Evolutionary conservation across 2,329 filamentous ascomycete species (phyloP).

Genomic region (Talaromyces sp.): DNA sequence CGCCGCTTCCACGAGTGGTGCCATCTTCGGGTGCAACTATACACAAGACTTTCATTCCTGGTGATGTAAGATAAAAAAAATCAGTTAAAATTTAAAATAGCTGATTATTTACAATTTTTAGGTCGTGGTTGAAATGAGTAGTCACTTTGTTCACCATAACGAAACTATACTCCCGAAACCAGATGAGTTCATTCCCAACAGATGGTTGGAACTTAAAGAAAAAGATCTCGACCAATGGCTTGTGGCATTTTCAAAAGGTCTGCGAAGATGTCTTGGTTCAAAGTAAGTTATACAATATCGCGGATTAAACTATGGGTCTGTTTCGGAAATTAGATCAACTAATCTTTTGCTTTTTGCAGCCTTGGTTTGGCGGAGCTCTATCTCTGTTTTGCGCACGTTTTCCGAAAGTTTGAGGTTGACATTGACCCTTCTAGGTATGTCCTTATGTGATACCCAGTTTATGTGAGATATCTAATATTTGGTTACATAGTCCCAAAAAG

Average conservation of each 20-base stretch:
- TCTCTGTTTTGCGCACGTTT: conserved; percentile 7
- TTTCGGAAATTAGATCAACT: neutral
- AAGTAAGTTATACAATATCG: conserved; percentile 15
- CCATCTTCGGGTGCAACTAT: conserved; percentile 18
- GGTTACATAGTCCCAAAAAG: neutral
- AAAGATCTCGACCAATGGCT: conserved; percentile 29
- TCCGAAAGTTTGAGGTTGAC: conserved; percentile 5
- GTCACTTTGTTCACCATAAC: conserved; percentile 20
- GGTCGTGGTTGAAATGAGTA: conserved; percentile 24
- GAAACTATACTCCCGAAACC: conserved; percentile 31
- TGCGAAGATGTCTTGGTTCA: conserved; percentile 35
- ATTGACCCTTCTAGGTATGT: conserved; percentile 8
- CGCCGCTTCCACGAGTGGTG: conserved; percentile 23
- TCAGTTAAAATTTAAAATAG: neutral
- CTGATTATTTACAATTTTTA: conserved; percentile 9
- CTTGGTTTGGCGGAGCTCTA: conserved; percentile 11
- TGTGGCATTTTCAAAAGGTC: conserved; percentile 42
- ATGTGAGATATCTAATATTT: neutral
- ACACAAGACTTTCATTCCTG: conserved; percentile 15
- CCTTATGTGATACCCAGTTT: neutral
- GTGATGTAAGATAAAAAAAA: conserved; percentile 16
- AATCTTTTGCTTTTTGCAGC: neutral
- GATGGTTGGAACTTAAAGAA: conserved; percentile 30
- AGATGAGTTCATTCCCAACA: conserved; percentile 33
- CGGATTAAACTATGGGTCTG: neutral